Percentiles rank a stretch among this genome's conserved stretches.
These are phyloP conservation scores for Fusarium ambrosium DNA, from an alignment of 2,329 filamentous ascomycete species.

Conservation along the genomic window DNA sequence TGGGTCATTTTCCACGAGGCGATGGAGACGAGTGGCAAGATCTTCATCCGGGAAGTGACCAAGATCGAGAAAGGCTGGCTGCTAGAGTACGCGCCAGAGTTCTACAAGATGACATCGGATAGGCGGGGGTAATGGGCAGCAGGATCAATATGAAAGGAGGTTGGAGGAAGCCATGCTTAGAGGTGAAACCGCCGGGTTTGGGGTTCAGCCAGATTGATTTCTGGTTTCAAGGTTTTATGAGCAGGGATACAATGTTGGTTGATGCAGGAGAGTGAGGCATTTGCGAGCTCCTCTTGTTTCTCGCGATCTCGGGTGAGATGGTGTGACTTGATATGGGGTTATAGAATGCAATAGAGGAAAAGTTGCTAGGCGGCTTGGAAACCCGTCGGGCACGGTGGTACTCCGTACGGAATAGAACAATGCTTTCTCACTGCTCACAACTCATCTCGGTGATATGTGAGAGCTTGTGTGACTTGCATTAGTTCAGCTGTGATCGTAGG, in stretches of 20 bases:
- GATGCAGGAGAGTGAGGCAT: conserved; percentile 34
- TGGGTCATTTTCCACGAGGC: conserved; percentile 98
- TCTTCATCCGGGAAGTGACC: conserved; percentile 90
- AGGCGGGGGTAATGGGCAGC: conserved; percentile 36
- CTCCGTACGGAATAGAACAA: neutral
- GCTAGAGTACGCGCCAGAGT: conserved; percentile 87
- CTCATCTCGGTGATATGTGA: conserved; percentile 1
- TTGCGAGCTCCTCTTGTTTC: conserved; percentile 24
- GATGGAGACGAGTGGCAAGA: conserved; percentile 89
- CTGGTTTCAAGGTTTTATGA: conserved; percentile 36
- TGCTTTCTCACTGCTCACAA: conserved; percentile 1
- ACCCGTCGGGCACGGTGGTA: neutral
- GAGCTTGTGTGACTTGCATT: conserved; percentile 5
- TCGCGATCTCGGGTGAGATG: conserved; percentile 32
- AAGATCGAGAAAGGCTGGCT: conserved; percentile 96
- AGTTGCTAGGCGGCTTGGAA: neutral
- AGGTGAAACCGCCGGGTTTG: conserved; percentile 40
- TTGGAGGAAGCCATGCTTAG: conserved; percentile 5
- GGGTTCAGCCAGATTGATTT: conserved; percentile 31
- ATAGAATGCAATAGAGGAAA: conserved; percentile 5
- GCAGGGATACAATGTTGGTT: conserved; percentile 24
- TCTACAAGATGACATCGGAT: conserved; percentile 73
- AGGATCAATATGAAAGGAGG: conserved; percentile 27
- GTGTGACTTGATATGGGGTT: conserved; percentile 22
- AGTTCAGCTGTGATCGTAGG: neutral